Conservation (phyloP, 108 stramenopile species). For the Parietichytrium sp. region DNA sequence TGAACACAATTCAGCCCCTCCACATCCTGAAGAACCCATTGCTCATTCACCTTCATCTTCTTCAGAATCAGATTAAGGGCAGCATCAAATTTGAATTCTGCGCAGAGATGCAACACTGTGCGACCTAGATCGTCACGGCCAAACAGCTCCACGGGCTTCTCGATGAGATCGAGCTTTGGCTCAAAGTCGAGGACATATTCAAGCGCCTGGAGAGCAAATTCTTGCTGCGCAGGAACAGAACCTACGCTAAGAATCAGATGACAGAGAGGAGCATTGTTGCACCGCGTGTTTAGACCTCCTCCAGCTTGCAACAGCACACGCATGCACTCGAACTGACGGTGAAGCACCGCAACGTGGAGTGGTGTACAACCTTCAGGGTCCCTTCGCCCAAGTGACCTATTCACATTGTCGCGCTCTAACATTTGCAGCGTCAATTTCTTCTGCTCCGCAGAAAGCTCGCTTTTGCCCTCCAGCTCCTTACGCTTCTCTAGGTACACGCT, state of each 20-base stretch:
- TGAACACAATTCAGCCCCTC: neutral
- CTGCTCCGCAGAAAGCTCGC: neutral
- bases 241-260: conserved; percentile 19
- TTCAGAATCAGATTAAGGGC: neutral
- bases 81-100: neutral
- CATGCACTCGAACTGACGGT: conserved; percentile 3
- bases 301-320: neutral
- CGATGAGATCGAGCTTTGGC: neutral
- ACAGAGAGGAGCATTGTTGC: neutral
- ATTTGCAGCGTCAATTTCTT: neutral
- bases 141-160: neutral
- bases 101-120: conserved; percentile 11
- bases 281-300: neutral
- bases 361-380: conserved; percentile 26
- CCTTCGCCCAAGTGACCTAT: neutral
- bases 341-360: conserved; percentile 1
- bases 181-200: neutral
- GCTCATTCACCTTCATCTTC: no score
- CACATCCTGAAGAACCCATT: neutral
- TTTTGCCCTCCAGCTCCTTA: neutral
- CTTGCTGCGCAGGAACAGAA: neutral
- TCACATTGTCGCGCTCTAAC: neutral
- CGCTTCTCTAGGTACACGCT: neutral
- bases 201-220: conserved; percentile 1
- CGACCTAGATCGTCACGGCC: neutral